Evolutionary conservation across 306 rosid species (phyloP).

Genomic region (Acacia crassicarpa): DNA sequence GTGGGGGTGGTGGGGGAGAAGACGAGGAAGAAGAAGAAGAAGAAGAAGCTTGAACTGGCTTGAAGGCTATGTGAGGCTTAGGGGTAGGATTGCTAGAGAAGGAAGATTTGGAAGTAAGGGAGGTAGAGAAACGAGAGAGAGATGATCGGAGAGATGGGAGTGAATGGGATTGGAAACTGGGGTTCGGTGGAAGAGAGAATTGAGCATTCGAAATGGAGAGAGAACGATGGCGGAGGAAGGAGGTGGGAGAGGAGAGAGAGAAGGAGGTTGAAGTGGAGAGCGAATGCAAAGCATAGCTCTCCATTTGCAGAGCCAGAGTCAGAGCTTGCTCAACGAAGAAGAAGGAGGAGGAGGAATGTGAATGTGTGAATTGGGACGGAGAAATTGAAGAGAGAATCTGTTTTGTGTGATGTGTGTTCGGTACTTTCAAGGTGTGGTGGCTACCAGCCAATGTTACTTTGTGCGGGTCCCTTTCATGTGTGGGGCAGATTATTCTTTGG

Average conservation of each 20-base stretch:
- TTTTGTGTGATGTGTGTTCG: conserved; percentile 5
- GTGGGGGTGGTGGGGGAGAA: conserved; percentile 9
- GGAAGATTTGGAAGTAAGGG: conserved; percentile 37
- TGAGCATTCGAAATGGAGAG: conserved; percentile 39
- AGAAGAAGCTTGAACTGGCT: conserved; percentile 43
- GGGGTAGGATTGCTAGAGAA: conserved; percentile 32
- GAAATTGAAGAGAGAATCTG: not conserved
- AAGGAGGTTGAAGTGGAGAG: conserved; percentile 46
- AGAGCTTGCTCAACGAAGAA: not conserved
- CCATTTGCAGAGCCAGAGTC: conserved; percentile 35
- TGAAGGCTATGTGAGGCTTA: conserved; percentile 36
- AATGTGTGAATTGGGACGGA: not conserved
- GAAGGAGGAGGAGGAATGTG: not conserved
- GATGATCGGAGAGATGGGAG: conserved; percentile 45
- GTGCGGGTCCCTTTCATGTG: not conserved
- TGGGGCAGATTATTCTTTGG: conserved; percentile 5
- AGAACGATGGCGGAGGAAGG: conserved; percentile 35
- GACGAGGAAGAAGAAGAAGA: not conserved
- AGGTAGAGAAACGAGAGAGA: conserved; percentile 11
- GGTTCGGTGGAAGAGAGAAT: conserved; percentile 25
- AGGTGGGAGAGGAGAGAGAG: conserved; percentile 28
- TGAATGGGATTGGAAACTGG: conserved; percentile 18
- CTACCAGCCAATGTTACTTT: not conserved
- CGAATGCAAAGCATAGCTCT: conserved; percentile 51
- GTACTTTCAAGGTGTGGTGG: conserved; percentile 19